phyloP scores from a whole-genome alignment of 805 yeast species.

The Metschnikowia reukaufii region DNA sequence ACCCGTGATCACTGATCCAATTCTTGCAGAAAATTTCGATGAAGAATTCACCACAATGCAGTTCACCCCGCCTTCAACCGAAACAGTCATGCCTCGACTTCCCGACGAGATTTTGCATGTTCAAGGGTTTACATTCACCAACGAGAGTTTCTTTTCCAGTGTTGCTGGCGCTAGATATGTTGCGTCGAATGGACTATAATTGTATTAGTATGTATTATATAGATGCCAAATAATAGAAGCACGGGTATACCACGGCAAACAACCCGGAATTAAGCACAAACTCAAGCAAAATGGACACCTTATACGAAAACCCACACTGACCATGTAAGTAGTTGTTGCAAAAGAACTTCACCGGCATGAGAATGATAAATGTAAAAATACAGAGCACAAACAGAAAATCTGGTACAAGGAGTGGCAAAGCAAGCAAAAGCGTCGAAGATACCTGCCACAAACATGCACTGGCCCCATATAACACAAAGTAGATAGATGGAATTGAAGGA shows the following conservation, averaged over 20 bases:
- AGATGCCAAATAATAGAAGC: neutral
- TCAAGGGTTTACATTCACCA: conserved; percentile 43
- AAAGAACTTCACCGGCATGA: conserved; percentile 13
- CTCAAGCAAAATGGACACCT: conserved; percentile 10
- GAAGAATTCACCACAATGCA: conserved; percentile 73
- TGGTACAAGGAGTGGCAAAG: conserved; percentile 9
- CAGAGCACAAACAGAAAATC: neutral
- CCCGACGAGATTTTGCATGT: conserved; percentile 37
- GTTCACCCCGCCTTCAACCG: conserved; percentile 31
- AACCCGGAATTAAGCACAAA: conserved; percentile 3
- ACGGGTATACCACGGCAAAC: conserved; percentile 15
- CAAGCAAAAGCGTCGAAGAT: conserved; percentile 11
- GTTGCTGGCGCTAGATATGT: conserved; percentile 1
- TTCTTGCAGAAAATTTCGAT: conserved; percentile 81
- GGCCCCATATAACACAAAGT: conserved; percentile 9
- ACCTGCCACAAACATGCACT: conserved; percentile 16
- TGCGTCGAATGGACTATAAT: too few relatives aligned
- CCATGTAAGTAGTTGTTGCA: conserved; percentile 16
- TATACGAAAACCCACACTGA: conserved; percentile 16
- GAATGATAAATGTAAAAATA: neutral
- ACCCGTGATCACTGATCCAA: conserved; percentile 82
- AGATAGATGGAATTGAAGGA: conserved; percentile 10
- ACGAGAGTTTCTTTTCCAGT: conserved; percentile 33
- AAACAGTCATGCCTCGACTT: neutral
- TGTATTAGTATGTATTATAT: neutral